Evolutionary conservation across 108 stramenopile species (phyloP).

Genomic region (Ochromonas danica): DNA sequence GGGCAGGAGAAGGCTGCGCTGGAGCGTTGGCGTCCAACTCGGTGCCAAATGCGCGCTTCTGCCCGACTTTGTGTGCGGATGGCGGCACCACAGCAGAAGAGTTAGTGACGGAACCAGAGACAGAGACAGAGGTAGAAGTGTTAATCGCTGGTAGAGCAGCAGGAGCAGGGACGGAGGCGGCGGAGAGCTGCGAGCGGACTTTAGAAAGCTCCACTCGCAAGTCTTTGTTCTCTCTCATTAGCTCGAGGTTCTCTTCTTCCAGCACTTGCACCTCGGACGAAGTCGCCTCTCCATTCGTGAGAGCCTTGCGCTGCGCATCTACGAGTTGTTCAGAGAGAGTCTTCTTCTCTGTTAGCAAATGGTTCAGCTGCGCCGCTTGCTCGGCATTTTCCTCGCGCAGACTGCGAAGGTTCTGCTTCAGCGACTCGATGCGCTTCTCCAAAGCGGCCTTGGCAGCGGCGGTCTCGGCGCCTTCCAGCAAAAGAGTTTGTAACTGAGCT

Average conservation of each 20-base stretch:
- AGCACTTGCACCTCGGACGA: slow-evolving; percentile 24
- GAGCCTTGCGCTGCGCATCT: not conserved
- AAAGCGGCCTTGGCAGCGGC: not conserved
- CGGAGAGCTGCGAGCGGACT: no score
- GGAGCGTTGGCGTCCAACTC: not conserved
- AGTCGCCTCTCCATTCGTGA: not conserved
- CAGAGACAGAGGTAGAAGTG: not conserved
- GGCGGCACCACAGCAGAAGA: no score
- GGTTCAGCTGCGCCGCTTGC: not conserved
- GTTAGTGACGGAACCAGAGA: not conserved
- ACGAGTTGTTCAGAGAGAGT: not conserved
- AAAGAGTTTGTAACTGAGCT: no score
- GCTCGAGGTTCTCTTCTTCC: slow-evolving; percentile 31
- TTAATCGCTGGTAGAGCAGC: not conserved
- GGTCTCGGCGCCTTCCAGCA: not conserved
- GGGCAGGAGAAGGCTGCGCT: no score
- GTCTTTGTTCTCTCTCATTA: slow-evolving; percentile 28
- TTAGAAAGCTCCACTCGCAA: not conserved
- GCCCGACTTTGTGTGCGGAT: not conserved
- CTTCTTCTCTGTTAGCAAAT: not conserved
- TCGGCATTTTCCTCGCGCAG: not conserved
- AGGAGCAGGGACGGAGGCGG: no score
- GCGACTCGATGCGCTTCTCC: not conserved
- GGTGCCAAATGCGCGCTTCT: not conserved
- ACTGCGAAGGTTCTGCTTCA: not conserved